Base-by-base conservation (phyloP, 805 yeast species). In the Barnettozyma botsteinii region DNA sequence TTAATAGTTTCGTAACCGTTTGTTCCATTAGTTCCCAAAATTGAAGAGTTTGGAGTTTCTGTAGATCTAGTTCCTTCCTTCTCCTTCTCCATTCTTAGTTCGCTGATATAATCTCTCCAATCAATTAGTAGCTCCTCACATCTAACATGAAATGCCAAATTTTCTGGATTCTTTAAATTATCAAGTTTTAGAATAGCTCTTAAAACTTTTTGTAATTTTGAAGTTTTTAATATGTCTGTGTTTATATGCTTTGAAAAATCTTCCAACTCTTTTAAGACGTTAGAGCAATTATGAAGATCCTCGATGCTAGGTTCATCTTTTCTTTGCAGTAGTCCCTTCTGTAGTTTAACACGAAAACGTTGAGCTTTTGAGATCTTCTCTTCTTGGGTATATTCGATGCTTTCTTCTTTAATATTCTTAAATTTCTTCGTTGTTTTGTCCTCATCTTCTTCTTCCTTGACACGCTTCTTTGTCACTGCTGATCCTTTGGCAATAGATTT, bases 191-290 rank as follows among this genome's bases (percentile, higher is more conserved):
- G 43, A 17, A 74, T 70, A 40, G 75, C 73, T 51, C 68, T 71
- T 43, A 74, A 52, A 1, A 74, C 78, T 52, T 74, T 74, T 50
- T 73, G 77, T 37, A 74, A 59, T 48, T 72, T 74, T 13, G 78
- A 70, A 18, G 56, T 55, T 35, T 59, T 61, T 42, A 74, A 59
- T 17, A 72, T 51, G 13, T 66, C 68, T 17, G 60, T 54, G 22
- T 53, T 61, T 26, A 73, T 64, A 3, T 49, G 28, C 9, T 47
- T 38, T 1, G 72, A 65, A 42, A 71, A 68, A 14, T 65, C 67
- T 19, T 63, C 68, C 18, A 74, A 53, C 27, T 70, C 62, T 40
- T 62, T 55, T 30, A 73, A 57, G 12, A 65, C 62, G 48, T 60
- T 59, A 3, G 46, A 38, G 15, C 47, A 37, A 0, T 33, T 30